These are phyloP conservation scores for Kodamaea restingae DNA, from an alignment of 805 yeast genomes.

Conservation along the genomic window DNA sequence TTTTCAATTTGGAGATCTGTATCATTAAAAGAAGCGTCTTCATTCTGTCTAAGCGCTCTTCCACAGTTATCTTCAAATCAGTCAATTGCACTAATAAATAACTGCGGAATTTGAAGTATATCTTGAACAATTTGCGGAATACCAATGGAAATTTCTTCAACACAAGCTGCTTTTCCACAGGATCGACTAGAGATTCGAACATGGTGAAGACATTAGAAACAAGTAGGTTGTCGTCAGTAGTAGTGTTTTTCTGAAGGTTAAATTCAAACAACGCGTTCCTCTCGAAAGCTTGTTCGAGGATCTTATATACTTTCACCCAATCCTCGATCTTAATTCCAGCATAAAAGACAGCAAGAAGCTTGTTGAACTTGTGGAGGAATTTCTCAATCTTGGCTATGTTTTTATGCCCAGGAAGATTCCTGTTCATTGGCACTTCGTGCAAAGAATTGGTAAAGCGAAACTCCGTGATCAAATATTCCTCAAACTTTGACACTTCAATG, in stretches of 20 bases:
- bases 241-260: conserved; percentile 35
- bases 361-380: conserved; percentile 63
- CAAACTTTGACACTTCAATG: conserved; percentile 35
- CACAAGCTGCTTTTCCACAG: conserved; percentile 35
- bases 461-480: conserved; percentile 34
- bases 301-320: conserved; percentile 75
- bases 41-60: conserved; percentile 67
- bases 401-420: conserved; percentile 42
- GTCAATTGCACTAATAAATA: conserved; percentile 63
- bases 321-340: conserved; percentile 58
- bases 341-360: conserved; percentile 54
- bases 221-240: conserved; percentile 52
- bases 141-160: conserved; percentile 60
- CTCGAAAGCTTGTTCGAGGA: conserved; percentile 65
- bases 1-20: conserved; percentile 62
- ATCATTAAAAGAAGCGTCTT: conserved; percentile 60
- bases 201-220: conserved; percentile 69
- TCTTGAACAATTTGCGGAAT: conserved; percentile 57
- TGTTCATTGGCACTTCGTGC: conserved; percentile 45
- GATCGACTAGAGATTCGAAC: conserved; percentile 56
- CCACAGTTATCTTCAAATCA: conserved; percentile 53
- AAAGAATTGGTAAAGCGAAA: conserved; percentile 39
- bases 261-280: conserved; percentile 57
- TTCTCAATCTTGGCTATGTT: conserved; percentile 51
- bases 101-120: conserved; percentile 63